phyloP scores from a whole-genome alignment of 331 rosid genomes.

The Dryas integrifolia region DNA sequence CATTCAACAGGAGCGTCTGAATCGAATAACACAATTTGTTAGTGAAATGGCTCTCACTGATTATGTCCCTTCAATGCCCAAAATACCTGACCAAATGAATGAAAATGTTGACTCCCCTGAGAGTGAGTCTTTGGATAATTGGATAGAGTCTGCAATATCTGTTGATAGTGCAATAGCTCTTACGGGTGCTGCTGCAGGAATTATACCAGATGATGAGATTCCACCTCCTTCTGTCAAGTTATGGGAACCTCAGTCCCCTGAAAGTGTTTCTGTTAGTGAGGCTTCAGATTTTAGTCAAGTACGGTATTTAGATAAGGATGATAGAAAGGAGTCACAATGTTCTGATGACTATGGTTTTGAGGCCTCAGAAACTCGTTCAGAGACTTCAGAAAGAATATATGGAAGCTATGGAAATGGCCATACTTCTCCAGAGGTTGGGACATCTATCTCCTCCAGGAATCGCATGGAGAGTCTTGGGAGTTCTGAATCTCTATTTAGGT shows the following conservation, averaged over 20 bases:
- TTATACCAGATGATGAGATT: constrained; percentile 53
- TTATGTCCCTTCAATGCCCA: constrained; percentile 43
- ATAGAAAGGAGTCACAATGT: constrained; percentile 41
- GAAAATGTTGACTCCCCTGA: constrained; percentile 42
- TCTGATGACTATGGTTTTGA: constrained; percentile 47
- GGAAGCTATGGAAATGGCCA: constrained; percentile 49
- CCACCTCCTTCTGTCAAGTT: constrained; percentile 41
- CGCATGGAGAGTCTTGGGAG: constrained; percentile 56
- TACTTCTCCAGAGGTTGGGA: constrained; percentile 46
- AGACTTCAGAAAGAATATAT: constrained; percentile 44
- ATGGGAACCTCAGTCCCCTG: constrained; percentile 65
- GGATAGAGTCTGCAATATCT: constrained; percentile 88
- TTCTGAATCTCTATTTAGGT: constrained; percentile 78
- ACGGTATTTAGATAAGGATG: constrained; percentile 56
- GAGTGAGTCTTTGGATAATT: constrained; percentile 44
- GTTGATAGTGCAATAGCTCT: constrained; percentile 58
- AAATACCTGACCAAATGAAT: constrained; percentile 45
- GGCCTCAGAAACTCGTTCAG: constrained; percentile 42
- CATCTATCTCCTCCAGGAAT: constrained; percentile 39
- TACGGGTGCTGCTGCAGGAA: constrained; percentile 84
- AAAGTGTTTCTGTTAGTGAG: constrained; percentile 56
- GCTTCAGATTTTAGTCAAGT: constrained; percentile 57
- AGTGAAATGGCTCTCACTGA: constrained; percentile 52
- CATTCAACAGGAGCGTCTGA: constrained; percentile 90
- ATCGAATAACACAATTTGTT: constrained; percentile 73